Evolutionary conservation across 805 yeast genomes (phyloP).

Genomic region (Candida fluviatilis): DNA sequence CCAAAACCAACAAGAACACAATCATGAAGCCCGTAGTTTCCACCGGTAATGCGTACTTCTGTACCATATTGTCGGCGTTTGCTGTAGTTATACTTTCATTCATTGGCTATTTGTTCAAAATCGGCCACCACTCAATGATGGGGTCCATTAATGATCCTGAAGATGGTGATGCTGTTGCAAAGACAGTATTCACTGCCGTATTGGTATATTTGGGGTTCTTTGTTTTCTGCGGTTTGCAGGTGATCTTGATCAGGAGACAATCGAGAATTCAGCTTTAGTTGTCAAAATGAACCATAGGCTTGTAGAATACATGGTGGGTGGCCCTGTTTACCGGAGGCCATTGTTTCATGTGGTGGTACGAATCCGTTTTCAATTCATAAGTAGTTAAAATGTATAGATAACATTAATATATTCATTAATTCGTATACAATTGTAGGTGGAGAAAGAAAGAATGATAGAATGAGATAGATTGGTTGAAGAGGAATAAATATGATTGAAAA

Average conservation of each 20-base stretch:
- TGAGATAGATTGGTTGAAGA: too few species aligned
- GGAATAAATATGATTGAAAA: too few species aligned
- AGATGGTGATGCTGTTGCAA: constrained; percentile 91
- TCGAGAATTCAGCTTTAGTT: constrained; percentile 47
- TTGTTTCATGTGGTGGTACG: too few species aligned
- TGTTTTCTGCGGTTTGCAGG: constrained; percentile 86
- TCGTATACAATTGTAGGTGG: too few species aligned
- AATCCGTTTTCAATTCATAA: background rate
- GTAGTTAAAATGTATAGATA: background rate
- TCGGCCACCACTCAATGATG: constrained; percentile 84
- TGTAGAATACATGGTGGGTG: background rate
- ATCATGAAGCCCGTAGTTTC: constrained; percentile 43
- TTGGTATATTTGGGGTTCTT: constrained; percentile 76
- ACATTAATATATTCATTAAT: background rate
- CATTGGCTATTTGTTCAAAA: constrained; percentile 76
- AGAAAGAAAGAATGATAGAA: too few species aligned
- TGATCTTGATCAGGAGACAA: constrained; percentile 58
- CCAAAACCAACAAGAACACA: background rate
- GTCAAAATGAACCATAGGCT: too few species aligned
- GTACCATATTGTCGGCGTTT: constrained; percentile 88
- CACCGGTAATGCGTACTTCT: constrained; percentile 88
- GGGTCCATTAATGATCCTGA: constrained; percentile 90
- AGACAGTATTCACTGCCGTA: constrained; percentile 87
- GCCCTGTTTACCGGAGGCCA: too few species aligned
- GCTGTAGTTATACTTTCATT: constrained; percentile 85